phyloP scores from a whole-genome alignment of 768 basidiomycete genomes.

The Lentinus brumalis region DNA sequence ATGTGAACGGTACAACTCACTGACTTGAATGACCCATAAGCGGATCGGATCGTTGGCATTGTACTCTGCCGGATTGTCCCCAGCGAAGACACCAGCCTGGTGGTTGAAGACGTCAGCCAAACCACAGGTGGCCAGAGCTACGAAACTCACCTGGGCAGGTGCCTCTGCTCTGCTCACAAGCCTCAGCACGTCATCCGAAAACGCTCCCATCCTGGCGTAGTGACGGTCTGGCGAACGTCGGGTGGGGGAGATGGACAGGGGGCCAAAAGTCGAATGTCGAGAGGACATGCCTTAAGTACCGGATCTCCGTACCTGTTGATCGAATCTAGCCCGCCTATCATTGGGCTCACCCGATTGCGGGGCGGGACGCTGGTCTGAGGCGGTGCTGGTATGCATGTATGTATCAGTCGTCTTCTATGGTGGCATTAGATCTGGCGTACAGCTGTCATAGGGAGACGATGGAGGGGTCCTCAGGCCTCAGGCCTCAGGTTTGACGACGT shows the following conservation, averaged over 20 bases:
- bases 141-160: slow-evolving; percentile 7
- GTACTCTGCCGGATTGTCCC: slow-evolving; percentile 8
- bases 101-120: not conserved
- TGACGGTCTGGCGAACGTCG: not conserved
- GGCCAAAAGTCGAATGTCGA: not conserved
- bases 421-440: too few species aligned
- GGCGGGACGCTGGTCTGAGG: too few species aligned
- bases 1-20: slow-evolving; percentile 40
- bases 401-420: too few species aligned
- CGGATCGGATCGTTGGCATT: slow-evolving; percentile 67
- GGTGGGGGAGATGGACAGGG: slow-evolving; percentile 3
- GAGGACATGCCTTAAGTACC: not conserved
- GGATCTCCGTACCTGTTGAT: not conserved
- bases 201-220: slow-evolving; percentile 47
- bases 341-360: too few species aligned
- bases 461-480: too few species aligned
- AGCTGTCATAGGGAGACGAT: too few species aligned
- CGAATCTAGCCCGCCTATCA: not conserved
- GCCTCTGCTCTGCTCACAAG: slow-evolving; percentile 2
- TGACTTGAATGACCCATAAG: slow-evolving; percentile 76
- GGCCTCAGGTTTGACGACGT: too few species aligned
- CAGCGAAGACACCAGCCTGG: slow-evolving; percentile 71
- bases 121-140: not conserved
- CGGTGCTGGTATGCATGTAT: too few species aligned
- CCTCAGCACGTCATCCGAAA: slow-evolving; percentile 38